phyloP scores from a whole-genome alignment of 371 early-diverging fungal species.

The Haplosporangium sp. region DNA sequence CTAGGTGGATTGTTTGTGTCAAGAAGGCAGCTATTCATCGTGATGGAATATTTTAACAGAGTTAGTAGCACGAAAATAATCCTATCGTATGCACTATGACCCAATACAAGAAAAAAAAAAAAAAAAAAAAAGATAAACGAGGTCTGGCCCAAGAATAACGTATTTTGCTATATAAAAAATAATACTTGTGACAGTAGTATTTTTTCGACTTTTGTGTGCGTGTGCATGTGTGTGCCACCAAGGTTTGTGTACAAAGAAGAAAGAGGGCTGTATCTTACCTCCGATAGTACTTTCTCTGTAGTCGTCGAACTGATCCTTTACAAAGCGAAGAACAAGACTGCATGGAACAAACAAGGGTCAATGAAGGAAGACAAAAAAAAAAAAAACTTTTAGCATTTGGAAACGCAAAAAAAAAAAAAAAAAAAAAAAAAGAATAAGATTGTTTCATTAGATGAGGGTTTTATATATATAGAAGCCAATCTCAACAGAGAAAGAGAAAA shows the following conservation, averaged over 20 bases:
- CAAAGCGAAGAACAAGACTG: slow-evolving; percentile 95
- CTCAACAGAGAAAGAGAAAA: no score
- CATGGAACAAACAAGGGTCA: not conserved
- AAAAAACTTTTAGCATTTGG: not conserved
- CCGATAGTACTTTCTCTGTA: slow-evolving; percentile 99
- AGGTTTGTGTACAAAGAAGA: not conserved
- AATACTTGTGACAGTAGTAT: slow-evolving; percentile 19
- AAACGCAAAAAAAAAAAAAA: not conserved
- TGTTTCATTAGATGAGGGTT: not conserved
- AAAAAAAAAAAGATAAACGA: no score
- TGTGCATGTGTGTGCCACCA: not conserved
- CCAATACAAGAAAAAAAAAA: not conserved
- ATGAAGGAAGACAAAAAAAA: not conserved
- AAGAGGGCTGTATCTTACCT: slow-evolving; percentile 62
- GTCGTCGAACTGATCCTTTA: slow-evolving; percentile 97
- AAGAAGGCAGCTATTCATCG: slow-evolving; percentile 80
- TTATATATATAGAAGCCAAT: not conserved
- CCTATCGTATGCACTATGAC: not conserved
- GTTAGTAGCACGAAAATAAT: not conserved
- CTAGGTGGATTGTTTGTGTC: slow-evolving; percentile 78
- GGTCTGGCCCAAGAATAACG: no score
- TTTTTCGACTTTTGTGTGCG: slow-evolving; percentile 12
- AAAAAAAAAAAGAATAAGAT: not conserved
- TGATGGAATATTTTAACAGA: not conserved
- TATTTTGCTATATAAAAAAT: no score